Conservation (phyloP, 176 grass and related monocot species). For the Oryza glumipatula region DNA sequence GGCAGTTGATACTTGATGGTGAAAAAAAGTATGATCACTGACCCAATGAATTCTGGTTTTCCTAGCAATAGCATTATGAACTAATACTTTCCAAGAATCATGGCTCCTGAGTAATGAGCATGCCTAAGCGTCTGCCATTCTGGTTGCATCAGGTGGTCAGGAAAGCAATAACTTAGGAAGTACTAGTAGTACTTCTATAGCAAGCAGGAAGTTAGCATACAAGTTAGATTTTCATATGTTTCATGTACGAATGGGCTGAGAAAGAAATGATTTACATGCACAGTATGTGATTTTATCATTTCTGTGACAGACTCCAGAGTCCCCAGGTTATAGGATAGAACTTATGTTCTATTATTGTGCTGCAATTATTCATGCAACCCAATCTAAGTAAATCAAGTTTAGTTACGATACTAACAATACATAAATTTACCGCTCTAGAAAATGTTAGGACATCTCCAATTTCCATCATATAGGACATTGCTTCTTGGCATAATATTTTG, state of each 20-base stretch:
- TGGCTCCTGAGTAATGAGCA: not conserved
- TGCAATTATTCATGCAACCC: not conserved
- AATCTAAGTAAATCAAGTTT: conserved; percentile 16
- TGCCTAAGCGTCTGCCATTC: not conserved
- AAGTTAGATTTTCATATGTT: not conserved
- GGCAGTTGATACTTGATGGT: conserved; percentile 33
- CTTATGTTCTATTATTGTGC: not conserved
- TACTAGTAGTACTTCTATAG: not conserved
- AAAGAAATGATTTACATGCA: conserved; percentile 1
- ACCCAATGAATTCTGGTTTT: not conserved
- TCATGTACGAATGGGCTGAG: not conserved
- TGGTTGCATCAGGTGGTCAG: not conserved
- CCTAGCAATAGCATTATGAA: not conserved
- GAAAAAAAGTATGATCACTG: not conserved
- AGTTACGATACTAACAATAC: not conserved
- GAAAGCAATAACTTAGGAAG: not conserved
- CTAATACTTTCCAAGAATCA: conserved; percentile 3
- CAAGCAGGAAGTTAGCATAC: not conserved
- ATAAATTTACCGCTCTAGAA: not conserved
- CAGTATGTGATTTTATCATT: not conserved
- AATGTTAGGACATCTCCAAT: not conserved
- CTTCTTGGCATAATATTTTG: not conserved
- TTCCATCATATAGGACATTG: conserved; percentile 19
- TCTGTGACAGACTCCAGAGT: not conserved
- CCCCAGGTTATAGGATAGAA: conserved; percentile 3